Evolutionary conservation across 208 protist genomes (phyloP).

Genomic region (Angomonas deanei): DNA sequence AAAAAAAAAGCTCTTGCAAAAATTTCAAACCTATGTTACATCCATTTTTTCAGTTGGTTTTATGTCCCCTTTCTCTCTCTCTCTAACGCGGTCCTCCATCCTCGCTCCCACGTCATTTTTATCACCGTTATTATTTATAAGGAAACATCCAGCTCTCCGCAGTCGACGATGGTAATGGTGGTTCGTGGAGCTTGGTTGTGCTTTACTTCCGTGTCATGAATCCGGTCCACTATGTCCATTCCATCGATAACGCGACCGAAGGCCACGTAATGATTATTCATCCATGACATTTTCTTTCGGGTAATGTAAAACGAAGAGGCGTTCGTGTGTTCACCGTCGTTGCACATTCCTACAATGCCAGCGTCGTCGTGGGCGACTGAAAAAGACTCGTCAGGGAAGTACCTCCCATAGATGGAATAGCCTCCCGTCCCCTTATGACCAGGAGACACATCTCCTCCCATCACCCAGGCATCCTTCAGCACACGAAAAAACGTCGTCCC

Average conservation of each 20-base stretch:
- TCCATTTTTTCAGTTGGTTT: too few species aligned
- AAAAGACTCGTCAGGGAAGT: constrained; percentile 95
- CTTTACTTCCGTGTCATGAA: constrained; percentile 66
- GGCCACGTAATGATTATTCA: constrained; percentile 93
- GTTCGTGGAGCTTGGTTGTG: constrained; percentile 75
- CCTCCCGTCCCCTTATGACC: constrained; percentile 85
- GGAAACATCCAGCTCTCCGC: constrained; percentile 71
- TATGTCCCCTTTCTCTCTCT: too few species aligned
- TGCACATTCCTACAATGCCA: constrained; percentile 88
- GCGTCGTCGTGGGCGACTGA: constrained; percentile 71
- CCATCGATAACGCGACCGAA: constrained; percentile 94
- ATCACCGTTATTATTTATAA: constrained; percentile 19
- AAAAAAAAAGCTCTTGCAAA: not conserved
- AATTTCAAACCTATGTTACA: not conserved
- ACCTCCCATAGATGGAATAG: constrained; percentile 87
- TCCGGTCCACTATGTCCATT: constrained; percentile 74
- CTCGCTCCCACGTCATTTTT: not conserved
- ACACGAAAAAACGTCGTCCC: constrained; percentile 91
- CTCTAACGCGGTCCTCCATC: not conserved
- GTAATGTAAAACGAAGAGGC: constrained; percentile 89
- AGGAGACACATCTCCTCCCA: constrained; percentile 89
- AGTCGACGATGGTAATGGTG: constrained; percentile 69
- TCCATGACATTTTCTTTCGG: constrained; percentile 67
- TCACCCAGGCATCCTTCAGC: constrained; percentile 91
- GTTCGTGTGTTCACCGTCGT: constrained; percentile 84